phyloP scores from a whole-genome alignment of 179 eudicot species.

The Silene vulgaris region DNA sequence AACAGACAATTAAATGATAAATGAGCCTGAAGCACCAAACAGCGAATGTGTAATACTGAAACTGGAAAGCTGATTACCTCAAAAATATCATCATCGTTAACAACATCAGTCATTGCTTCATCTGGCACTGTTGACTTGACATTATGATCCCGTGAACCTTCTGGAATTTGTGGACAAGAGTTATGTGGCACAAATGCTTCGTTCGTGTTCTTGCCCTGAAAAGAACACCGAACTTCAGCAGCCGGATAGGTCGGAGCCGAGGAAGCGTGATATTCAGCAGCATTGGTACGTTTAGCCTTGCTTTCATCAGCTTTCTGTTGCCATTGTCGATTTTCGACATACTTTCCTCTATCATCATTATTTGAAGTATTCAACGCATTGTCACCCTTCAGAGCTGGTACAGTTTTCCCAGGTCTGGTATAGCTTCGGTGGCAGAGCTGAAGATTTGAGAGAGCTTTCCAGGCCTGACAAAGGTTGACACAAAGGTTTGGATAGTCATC shows the following conservation, averaged over 20 bases:
- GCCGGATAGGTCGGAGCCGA: constrained; percentile 24
- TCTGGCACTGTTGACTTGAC: constrained; percentile 27
- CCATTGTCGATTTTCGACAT: constrained; percentile 31
- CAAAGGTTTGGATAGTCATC: constrained; percentile 11
- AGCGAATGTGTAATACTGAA: neutral
- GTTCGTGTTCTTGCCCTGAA: constrained; percentile 27
- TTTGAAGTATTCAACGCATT: constrained; percentile 27
- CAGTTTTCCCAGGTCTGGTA: constrained; percentile 60
- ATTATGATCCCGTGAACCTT: constrained; percentile 34
- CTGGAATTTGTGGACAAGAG: constrained; percentile 25
- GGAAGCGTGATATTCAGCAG: constrained; percentile 25
- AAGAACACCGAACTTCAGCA: constrained; percentile 34
- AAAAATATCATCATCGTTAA: constrained; percentile 78
- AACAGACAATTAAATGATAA: neutral
- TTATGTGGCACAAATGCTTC: constrained; percentile 22
- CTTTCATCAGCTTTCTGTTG: constrained; percentile 31
- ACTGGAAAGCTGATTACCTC: constrained; percentile 48
- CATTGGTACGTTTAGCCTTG: constrained; percentile 26
- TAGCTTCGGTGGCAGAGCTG: constrained; percentile 53
- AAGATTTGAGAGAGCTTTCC: constrained; percentile 67
- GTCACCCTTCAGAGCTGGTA: constrained; percentile 41
- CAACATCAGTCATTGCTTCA: constrained; percentile 34
- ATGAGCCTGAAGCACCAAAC: neutral
- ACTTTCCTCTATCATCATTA: constrained; percentile 24
- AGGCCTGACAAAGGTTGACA: constrained; percentile 53